Base-by-base conservation (phyloP, 1,139 yeast species). In the Magnusiomyces magnusii region DNA sequence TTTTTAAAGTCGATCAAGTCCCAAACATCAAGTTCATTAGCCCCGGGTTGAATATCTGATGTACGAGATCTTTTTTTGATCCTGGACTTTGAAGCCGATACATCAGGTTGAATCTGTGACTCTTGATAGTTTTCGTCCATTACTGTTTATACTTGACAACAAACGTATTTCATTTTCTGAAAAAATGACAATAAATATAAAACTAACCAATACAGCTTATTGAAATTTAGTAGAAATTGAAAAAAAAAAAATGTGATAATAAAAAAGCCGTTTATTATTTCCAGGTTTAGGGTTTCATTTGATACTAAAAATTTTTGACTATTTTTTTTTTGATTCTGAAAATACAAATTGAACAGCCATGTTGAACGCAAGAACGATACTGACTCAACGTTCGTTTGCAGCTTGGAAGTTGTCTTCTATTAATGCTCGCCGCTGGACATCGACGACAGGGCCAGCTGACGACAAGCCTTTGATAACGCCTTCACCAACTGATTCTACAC, bases 391-490 rank as follows among this genome's bases (percentile, higher is more conserved):
- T 15, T 39, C 19, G 17, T n/a, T 3, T 39, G 19, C 19, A 17
- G 19, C 19, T 39, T 39, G 19, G 19, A 10, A 17, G 19, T 39
- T 39, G 44, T 39, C 44, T 39, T 27, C 34, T 25, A 3, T 47
- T 2, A 9, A 15, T 15, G 51, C 17, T 27, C 42, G 42, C 2
- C 53, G 53, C 19, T 55, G 57, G 57, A 49, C 39, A n/a, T 55
- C 57, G 17, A 47, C 57, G 7, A 5, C 51, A 5, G 31, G n/a
- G 7, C 21, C 47, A 5, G 47, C 5, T 2, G 9, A 23, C 5
- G 27, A 52, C 34, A 39, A 5, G 9, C 13, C 34, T 21, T 13
- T n/a, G 19, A 39, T 5, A 9, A 3, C 19, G 3, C 17, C 19
- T 39, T 3, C 44, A 39, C 17, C 44, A 39, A 17, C 44, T 9